Evolutionary conservation across 192 early-diverging fungal genomes (phyloP).

Genomic region (Dimargaris cristalligena): DNA sequence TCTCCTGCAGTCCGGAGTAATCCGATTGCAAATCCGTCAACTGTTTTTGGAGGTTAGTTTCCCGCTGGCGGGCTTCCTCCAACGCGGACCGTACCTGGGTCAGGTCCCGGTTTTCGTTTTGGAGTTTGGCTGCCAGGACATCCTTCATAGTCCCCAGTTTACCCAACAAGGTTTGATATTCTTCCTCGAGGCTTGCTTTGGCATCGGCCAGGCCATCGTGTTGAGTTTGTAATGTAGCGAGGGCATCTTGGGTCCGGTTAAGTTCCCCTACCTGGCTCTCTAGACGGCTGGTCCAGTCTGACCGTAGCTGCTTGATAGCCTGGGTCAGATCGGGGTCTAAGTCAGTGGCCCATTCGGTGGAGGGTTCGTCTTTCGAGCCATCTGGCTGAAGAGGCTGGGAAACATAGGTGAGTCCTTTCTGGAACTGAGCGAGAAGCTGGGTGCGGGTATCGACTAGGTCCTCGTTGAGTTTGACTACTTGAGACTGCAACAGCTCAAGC

Average conservation of each 20-base stretch:
- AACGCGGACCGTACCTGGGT: slow-evolving; percentile 21
- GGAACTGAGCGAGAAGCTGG: no score
- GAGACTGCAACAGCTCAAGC: no score
- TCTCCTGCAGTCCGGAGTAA: slow-evolving; percentile 9
- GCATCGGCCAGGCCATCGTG: slow-evolving; percentile 13
- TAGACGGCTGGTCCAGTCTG: no score
- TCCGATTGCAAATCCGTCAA: background rate
- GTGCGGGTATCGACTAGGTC: no score
- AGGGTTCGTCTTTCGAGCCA: no score
- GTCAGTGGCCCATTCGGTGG: no score
- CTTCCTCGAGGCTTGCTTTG: slow-evolving; percentile 20
- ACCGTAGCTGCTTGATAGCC: slow-evolving; percentile 4
- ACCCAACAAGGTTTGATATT: slow-evolving; percentile 50
- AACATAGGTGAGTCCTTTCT: no score
- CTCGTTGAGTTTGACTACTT: no score
- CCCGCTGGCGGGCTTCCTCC: background rate
- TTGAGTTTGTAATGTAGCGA: background rate
- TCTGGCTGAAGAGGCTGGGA: no score
- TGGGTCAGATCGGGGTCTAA: background rate
- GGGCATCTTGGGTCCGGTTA: slow-evolving; percentile 12
- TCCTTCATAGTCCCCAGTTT: slow-evolving; percentile 66
- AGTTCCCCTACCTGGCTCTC: slow-evolving; percentile 12
- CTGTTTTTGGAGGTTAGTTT: background rate
- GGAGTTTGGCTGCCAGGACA: slow-evolving; percentile 60
- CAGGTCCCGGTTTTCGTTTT: slow-evolving; percentile 53